Conservation (phyloP, 129 eudicot species). For the Kitagawia praeruptora region DNA sequence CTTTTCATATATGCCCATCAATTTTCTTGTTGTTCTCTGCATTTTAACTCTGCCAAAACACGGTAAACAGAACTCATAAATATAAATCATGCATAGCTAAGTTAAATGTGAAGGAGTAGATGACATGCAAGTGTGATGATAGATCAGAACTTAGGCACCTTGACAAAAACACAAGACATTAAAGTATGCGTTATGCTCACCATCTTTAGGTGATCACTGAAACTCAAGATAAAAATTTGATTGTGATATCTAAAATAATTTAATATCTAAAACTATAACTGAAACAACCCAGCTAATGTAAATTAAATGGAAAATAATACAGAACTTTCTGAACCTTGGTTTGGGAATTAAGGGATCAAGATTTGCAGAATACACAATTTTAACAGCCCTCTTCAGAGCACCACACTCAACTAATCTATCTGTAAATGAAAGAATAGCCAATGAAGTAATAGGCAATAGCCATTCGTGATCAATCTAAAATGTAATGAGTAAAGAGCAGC, state of each 20-base stretch:
- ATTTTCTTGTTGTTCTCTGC: too few species aligned
- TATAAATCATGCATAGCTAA: too few species aligned
- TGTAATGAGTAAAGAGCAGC: not conserved
- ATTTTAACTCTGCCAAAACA: too few species aligned
- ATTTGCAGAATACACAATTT: slow-evolving; percentile 86
- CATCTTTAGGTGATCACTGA: too few species aligned
- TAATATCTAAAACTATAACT: not conserved
- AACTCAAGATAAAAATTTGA: too few species aligned
- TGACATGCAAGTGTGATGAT: too few species aligned
- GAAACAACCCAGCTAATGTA: not conserved
- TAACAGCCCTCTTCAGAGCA: slow-evolving; percentile 91
- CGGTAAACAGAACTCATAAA: too few species aligned
- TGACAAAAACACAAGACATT: too few species aligned
- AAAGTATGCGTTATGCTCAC: too few species aligned
- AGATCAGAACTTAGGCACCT: too few species aligned
- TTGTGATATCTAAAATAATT: not conserved
- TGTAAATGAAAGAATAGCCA: slow-evolving; percentile 19
- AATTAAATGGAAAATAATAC: not conserved
- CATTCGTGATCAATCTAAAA: not conserved
- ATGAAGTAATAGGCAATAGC: not conserved
- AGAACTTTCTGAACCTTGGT: not conserved
- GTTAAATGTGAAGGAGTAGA: too few species aligned
- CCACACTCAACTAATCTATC: slow-evolving; percentile 94
- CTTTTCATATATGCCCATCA: too few species aligned
- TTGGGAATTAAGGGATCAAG: not conserved